phyloP scores from a whole-genome alignment of 1,139 yeast species.

The Scheffersomyces parashehatae region DNA sequence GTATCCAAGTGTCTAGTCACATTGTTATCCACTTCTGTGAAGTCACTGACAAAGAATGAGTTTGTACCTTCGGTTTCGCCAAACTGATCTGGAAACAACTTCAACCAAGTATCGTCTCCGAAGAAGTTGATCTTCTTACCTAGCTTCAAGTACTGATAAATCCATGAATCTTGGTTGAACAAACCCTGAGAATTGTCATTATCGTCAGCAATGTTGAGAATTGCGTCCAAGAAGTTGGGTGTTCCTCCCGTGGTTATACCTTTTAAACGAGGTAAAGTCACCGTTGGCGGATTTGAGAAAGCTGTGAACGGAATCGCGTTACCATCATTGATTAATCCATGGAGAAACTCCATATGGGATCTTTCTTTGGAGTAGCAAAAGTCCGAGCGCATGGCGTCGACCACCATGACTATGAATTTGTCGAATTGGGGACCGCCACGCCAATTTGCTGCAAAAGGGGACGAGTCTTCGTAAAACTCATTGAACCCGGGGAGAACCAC shows the following conservation, averaged over 20 bases:
- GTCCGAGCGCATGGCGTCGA: conserved; percentile 92
- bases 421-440: conserved; percentile 53
- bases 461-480: conserved; percentile 22
- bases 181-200: conserved; percentile 74
- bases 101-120: conserved; percentile 98
- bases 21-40: conserved; percentile 88
- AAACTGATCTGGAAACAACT: conserved; percentile 66
- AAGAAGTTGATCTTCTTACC: conserved; percentile 67
- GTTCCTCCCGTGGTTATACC: conserved; percentile 83
- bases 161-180: conserved; percentile 83
- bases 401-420: conserved; percentile 75
- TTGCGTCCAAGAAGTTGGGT: conserved; percentile 81
- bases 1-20: conserved; percentile 82
- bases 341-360: conserved; percentile 62
- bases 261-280: conserved; percentile 74
- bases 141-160: conserved; percentile 56
- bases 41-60: conserved; percentile 92
- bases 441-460: conserved; percentile 18
- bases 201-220: conserved; percentile 89
- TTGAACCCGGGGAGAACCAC: conserved; percentile 62
- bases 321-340: conserved; percentile 63
- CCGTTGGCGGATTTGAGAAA: conserved; percentile 84
- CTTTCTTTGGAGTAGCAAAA: conserved; percentile 69
- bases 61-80: conserved; percentile 79
- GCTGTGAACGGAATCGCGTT: conserved; percentile 87